phyloP scores from a whole-genome alignment of 108 stramenopile genomes.

The Pseudonitzschia multiseries region DNA sequence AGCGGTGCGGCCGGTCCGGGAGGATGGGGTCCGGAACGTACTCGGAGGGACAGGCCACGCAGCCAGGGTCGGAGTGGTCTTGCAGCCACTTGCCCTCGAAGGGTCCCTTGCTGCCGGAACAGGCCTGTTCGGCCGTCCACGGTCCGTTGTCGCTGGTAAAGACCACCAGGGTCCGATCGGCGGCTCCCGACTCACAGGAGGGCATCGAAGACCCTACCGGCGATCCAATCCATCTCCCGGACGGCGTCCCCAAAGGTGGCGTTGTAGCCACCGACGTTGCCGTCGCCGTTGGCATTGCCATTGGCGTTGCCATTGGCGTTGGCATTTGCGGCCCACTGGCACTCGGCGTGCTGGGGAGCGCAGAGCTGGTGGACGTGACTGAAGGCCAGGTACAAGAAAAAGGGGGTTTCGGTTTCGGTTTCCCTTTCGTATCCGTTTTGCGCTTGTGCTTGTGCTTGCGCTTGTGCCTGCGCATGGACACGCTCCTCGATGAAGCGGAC shows the following conservation, averaged over 20 bases:
- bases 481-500: constrained; percentile 32
- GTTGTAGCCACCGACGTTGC: not conserved
- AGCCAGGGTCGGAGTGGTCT: constrained; percentile 25
- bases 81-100: constrained; percentile 49
- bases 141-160: constrained; percentile 81
- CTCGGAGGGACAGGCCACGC: constrained; percentile 64
- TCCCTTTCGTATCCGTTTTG: not conserved
- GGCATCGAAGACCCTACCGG: constrained; percentile 36
- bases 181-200: constrained; percentile 23
- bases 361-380: constrained; percentile 73
- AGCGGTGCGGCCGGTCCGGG: constrained; percentile 34
- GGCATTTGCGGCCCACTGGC: constrained; percentile 44
- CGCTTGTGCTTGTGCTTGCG: not conserved
- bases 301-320: not conserved
- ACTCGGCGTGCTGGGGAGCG: constrained; percentile 49
- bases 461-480: not conserved
- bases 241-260: constrained; percentile 63
- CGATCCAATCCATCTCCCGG: constrained; percentile 74
- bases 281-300: too few relatives aligned
- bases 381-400: constrained; percentile 69
- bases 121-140: constrained; percentile 46
- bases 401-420: constrained; percentile 23
- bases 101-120: constrained; percentile 66
- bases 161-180: constrained; percentile 55
- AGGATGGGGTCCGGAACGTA: constrained; percentile 43